Evolutionary conservation across 352 stramenopile genomes (phyloP), one percentile per base, ranked within the genome.

Genomic region (Saprolegnia parasitica): DNA sequence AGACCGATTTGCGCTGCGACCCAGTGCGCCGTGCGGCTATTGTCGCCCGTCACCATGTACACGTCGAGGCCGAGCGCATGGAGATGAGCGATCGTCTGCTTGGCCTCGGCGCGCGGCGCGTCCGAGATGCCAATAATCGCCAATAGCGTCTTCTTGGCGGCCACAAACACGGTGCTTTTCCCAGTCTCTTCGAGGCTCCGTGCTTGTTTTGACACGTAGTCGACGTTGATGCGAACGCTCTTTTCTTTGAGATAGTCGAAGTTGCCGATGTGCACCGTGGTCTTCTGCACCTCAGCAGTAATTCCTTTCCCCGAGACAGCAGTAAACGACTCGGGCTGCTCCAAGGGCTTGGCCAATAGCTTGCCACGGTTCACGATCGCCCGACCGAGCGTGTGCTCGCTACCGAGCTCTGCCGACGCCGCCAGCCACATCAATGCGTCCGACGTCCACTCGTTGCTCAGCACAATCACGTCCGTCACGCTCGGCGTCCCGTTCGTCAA

Each of bases 11-110:
- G 81, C 29, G 91, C 75, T 1, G 96, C 97, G 72, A 99, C 95
- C 11, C 88, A 91, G 70, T 88, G 76, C 21, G 98, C 97, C 13
- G 97, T 99, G 26, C 89, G 80, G 23, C 76, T 74, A 77, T 99
- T 99, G 78, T 99, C 98, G 23, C 98, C 98, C n/a, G 97, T 99
- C n/a, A 99, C 78, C 95, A 99, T 99, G 87, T 92, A 98, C 18
- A 99, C 90, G 35, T 98, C 87, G 35, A 99, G 78, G 1, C 90
- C 89, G 79, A 97, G 96, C 42, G 93, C 47, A 89, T 81, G 9
- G 96, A 95, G 71, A 98, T 96, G 29, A 6, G 29, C 29, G 29
- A 35, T 35, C 29, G 29, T 35, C 29, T 35, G 29, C 47, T 89
- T 1, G 90, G 80, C 39, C 98, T 98, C 8, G 96, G 81, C 21